Evolutionary conservation across 2,329 filamentous ascomycete species (phyloP).

Genomic region (Epichloe typhina): DNA sequence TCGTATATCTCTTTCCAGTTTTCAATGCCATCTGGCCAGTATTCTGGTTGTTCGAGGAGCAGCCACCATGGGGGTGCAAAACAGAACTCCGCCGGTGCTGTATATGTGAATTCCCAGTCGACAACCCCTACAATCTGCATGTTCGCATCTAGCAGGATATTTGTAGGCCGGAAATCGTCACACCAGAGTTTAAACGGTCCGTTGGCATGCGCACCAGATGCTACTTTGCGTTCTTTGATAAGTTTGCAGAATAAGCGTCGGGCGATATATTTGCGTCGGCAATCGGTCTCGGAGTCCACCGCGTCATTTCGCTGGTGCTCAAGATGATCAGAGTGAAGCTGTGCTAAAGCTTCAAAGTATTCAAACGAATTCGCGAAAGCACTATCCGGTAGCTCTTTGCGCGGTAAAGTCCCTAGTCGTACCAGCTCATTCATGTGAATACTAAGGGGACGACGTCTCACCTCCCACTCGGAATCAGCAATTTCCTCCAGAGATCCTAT

Average conservation of each 20-base stretch:
- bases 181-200: slow-evolving; percentile 13
- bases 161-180: slow-evolving; percentile 20
- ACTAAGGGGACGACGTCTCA: slow-evolving; percentile 12
- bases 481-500: slow-evolving; percentile 1
- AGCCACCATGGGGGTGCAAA: slow-evolving; percentile 27
- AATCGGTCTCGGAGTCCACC: slow-evolving; percentile 16
- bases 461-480: slow-evolving; percentile 7
- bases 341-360: background rate
- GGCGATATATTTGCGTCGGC: slow-evolving; percentile 20
- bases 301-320: slow-evolving; percentile 24
- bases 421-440: slow-evolving; percentile 4
- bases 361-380: background rate
- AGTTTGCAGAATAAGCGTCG: slow-evolving; percentile 10
- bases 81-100: slow-evolving; percentile 19
- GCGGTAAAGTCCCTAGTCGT: background rate
- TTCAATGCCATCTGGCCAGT: slow-evolving; percentile 17
- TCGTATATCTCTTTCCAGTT: slow-evolving; percentile 21
- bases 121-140: slow-evolving; percentile 20
- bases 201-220: slow-evolving; percentile 8
- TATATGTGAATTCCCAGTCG: slow-evolving; percentile 11
- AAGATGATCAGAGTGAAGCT: slow-evolving; percentile 4
- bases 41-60: slow-evolving; percentile 18
- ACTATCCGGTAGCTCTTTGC: background rate
- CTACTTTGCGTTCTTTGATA: slow-evolving; percentile 16
- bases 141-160: slow-evolving; percentile 17